Percentiles rank a stretch among this genome's conserved stretches.
Evolutionary conservation across 2,329 filamentous ascomycete species (phyloP).

Genomic region (Arthrobotrys sphaeroides): DNA sequence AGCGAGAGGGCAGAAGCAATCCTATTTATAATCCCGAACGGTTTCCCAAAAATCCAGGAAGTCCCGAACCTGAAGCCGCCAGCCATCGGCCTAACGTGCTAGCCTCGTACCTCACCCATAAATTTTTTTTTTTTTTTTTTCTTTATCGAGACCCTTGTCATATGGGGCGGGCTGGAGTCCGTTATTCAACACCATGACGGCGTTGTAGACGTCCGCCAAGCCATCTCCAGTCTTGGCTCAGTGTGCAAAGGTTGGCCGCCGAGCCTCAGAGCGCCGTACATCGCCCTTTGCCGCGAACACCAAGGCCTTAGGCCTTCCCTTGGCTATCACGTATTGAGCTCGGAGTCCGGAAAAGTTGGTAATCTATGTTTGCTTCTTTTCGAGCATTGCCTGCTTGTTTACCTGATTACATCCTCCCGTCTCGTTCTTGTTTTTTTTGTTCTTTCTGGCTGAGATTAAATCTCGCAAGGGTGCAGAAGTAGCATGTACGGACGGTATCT

Average conservation of each 20-base stretch:
- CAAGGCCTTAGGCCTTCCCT: conserved; percentile 32
- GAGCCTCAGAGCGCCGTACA: conserved; percentile 19
- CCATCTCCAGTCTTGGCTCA: conserved; percentile 47
- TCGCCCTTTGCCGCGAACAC: conserved; percentile 20
- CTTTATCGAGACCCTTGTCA: conserved; percentile 25
- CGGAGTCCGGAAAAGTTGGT: conserved; percentile 32
- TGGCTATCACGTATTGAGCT: conserved; percentile 37
- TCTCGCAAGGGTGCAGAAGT: no score
- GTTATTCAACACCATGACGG: conserved; percentile 45
- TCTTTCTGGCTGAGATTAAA: not conserved
- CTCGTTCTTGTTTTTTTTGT: conserved; percentile 1
- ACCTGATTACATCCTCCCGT: not conserved
- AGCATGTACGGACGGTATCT: conserved; percentile 2
- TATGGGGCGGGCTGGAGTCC: conserved; percentile 18
- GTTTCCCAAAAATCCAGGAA: not conserved
- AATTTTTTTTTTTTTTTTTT: conserved; percentile 1
- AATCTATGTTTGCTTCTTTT: conserved; percentile 11
- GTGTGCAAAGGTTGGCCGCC: conserved; percentile 24
- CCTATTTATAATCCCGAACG: conserved; percentile 44
- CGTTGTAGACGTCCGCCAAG: conserved; percentile 49
- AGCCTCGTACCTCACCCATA: conserved; percentile 9
- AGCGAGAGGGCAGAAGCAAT: conserved; percentile 24
- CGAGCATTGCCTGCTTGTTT: not conserved
- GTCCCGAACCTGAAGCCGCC: conserved; percentile 21
- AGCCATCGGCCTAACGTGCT: conserved; percentile 4